Evolutionary conservation across 164 flowering plant species (phyloP).

Genomic region (Tetracentron sinense): DNA sequence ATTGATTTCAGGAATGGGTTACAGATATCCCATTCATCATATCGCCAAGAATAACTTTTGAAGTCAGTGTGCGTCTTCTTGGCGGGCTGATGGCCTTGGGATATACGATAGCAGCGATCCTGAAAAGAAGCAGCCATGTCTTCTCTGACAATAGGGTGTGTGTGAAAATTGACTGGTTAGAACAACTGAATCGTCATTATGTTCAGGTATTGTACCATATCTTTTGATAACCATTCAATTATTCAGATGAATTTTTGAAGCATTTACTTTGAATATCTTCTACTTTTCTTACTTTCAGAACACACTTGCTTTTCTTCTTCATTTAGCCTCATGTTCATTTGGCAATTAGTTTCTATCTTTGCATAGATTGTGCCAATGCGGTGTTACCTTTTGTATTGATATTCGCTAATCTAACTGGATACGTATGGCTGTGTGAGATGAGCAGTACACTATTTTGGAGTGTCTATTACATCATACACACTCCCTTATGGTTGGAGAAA

Average conservation of each 20-base stretch:
- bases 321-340: not conserved
- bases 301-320: not conserved
- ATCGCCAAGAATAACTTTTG: conserved; percentile 96
- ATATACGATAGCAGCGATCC: conserved; percentile 90
- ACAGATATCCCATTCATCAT: conserved; percentile 88
- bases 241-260: too few species aligned
- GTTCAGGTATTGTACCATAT: conserved; percentile 58
- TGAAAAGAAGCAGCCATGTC: conserved; percentile 90
- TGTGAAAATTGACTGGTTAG: conserved; percentile 94
- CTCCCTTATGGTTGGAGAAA: not conserved
- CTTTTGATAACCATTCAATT: too few species aligned
- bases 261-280: not conserved
- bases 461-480: not conserved
- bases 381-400: too few species aligned
- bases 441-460: not conserved
- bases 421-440: too few species aligned
- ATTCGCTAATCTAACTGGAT: too few species aligned
- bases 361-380: not conserved
- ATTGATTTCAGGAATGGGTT: conserved; percentile 88
- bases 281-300: not conserved
- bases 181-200: conserved; percentile 79
- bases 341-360: not conserved
- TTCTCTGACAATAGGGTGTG: conserved; percentile 69
- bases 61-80: conserved; percentile 96
- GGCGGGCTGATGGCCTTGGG: conserved; percentile 99